Percentiles rank a stretch among this genome's conserved stretches.
Evolutionary conservation across 2,329 filamentous ascomycete species (phyloP).

Genomic region (Juglanconis juglandina): DNA sequence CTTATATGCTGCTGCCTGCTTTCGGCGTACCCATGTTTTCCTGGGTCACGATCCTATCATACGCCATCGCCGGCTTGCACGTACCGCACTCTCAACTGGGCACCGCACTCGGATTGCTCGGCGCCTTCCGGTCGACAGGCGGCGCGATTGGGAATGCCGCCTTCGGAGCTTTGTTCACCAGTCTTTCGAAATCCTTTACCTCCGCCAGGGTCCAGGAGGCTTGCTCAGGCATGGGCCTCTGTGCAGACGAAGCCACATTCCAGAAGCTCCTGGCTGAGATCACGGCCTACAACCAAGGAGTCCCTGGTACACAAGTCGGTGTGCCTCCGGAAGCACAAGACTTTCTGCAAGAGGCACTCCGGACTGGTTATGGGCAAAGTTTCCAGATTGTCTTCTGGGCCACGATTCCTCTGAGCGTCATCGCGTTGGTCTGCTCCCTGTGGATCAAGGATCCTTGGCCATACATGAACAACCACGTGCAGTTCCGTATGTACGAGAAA

Average conservation of each 20-base stretch:
- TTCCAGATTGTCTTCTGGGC: conserved; percentile 8
- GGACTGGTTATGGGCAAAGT: conserved; percentile 4
- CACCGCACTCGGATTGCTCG: conserved; percentile 2
- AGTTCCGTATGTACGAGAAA: conserved; percentile 2
- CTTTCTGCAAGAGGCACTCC: not conserved
- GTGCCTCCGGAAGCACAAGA: not conserved
- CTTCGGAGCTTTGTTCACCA: conserved; percentile 3
- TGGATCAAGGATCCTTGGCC: conserved; percentile 7
- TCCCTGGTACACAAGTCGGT: not conserved
- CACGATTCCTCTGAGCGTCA: conserved; percentile 1
- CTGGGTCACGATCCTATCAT: conserved; percentile 2
- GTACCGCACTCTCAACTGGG: conserved; percentile 8
- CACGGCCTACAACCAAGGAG: conserved; percentile 4
- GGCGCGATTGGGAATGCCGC: conserved; percentile 3
- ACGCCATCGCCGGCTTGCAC: conserved; percentile 8
- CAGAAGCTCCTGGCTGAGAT: not conserved
- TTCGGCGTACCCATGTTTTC: conserved; percentile 7
- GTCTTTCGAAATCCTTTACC: not conserved
- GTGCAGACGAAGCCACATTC: not conserved
- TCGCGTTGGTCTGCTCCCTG: conserved; percentile 1
- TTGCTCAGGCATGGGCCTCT: not conserved
- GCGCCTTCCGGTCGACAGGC: conserved; percentile 5
- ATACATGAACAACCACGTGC: conserved; percentile 7
- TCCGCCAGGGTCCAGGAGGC: not conserved
- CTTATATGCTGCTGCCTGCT: conserved; percentile 5